These are phyloP conservation scores for Thinopyrum obtusiflorum DNA, from an alignment of 202 grass and related monocot genomes.

Conservation along the genomic window DNA sequence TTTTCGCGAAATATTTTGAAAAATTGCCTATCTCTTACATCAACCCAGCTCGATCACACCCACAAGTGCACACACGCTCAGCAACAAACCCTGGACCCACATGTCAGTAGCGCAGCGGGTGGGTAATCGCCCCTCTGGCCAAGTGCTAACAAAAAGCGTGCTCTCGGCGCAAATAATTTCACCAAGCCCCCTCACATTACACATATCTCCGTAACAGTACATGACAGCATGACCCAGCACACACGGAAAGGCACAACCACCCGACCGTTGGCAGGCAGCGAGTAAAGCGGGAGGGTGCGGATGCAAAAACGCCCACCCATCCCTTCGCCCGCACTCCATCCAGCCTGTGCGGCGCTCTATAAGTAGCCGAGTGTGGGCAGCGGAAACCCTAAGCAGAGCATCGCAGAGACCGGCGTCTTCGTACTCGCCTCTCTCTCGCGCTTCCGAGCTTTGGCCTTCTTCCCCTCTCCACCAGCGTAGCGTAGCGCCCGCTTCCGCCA, in stretches of 20 bases:
- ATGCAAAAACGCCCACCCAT: not conserved
- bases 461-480: not conserved
- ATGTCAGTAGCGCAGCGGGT: accelerated
- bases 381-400: conserved; percentile 23
- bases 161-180: not conserved
- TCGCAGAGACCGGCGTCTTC: conserved; percentile 60
- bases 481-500: not conserved
- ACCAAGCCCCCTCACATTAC: accelerated
- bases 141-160: not conserved
- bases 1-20: not conserved
- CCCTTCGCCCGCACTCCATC: conserved; percentile 31
- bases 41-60: not conserved
- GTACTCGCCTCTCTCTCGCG: conserved; percentile 61
- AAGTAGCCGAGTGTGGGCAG: not conserved
- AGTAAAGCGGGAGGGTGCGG: not conserved
- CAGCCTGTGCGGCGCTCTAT: conserved; percentile 6
- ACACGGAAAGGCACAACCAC: not conserved
- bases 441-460: conserved; percentile 21
- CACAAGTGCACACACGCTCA: not conserved
- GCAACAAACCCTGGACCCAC: accelerated
- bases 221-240: not conserved
- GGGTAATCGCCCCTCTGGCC: not conserved
- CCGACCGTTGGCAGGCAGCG: not conserved
- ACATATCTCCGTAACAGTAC: accelerated
- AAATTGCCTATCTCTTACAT: not conserved